These are phyloP conservation scores for Trametes cubensis DNA, from an alignment of 768 basidiomycete species.

Conservation along the genomic window DNA sequence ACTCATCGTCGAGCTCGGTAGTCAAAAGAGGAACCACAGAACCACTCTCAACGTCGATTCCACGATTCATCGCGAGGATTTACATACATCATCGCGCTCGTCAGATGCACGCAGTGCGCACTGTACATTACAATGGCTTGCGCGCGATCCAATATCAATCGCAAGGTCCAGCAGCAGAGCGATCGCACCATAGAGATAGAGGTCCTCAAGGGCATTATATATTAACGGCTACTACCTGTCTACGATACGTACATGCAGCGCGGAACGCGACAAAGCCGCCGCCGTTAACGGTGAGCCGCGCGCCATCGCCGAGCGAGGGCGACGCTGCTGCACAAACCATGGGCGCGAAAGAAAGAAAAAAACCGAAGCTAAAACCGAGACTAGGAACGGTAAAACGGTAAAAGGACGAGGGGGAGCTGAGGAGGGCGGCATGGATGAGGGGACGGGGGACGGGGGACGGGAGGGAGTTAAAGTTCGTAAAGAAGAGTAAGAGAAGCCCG, in stretches of 20 bases:
- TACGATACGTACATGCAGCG: slow-evolving; percentile 23
- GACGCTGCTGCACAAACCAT: neutral
- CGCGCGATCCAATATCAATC: no score
- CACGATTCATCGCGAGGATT: no score
- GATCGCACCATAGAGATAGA: neutral
- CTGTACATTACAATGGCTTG: no score
- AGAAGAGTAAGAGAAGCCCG: neutral
- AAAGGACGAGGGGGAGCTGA: neutral
- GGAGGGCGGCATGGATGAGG: neutral
- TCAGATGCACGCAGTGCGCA: no score
- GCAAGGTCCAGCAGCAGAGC: no score
- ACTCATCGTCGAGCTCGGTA: no score
- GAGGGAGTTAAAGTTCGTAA: neutral
- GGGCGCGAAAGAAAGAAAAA: neutral
- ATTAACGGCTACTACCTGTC: slow-evolving; percentile 18
- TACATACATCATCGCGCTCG: no score
- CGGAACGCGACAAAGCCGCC: neutral
- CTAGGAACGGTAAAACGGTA: neutral
- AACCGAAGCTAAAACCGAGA: neutral
- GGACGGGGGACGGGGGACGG: neutral
- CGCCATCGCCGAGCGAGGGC: no score
- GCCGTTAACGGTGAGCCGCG: no score
- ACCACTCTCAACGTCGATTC: no score
- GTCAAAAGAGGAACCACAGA: no score
- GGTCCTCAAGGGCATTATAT: slow-evolving; percentile 15